Evolutionary conservation across 129 eudicot genomes (phyloP).

Genomic region (Solidago caesia): DNA sequence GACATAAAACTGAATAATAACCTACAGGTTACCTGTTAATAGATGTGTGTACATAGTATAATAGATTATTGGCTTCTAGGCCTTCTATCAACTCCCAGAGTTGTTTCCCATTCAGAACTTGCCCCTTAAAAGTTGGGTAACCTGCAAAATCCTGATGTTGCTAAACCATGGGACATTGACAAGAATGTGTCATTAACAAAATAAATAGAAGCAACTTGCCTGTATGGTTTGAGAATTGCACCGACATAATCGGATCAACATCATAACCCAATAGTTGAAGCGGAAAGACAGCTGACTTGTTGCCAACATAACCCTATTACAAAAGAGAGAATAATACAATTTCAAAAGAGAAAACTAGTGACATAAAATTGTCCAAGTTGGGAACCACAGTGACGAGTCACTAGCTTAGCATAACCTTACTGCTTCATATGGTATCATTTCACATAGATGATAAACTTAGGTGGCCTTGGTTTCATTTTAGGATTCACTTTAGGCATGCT

Average conservation of each 20-base stretch:
- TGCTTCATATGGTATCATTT: not conserved
- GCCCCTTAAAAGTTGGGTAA: slow-evolving; percentile 92
- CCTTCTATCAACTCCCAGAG: slow-evolving; percentile 92
- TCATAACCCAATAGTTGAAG: slow-evolving; percentile 92
- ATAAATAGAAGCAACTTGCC: slow-evolving; percentile 54
- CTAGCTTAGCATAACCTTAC: not conserved
- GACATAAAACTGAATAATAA: slow-evolving; percentile 2
- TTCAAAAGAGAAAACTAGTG: not conserved
- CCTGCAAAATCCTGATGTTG: slow-evolving; percentile 52
- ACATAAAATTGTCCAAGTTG: not conserved
- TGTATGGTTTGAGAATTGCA: slow-evolving; percentile 97
- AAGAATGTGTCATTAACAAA: slow-evolving; percentile 1
- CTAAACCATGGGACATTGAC: not conserved
- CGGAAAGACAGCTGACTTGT: slow-evolving; percentile 95
- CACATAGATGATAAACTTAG: no score
- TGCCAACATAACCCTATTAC: slow-evolving; percentile 91
- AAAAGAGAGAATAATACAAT: not conserved
- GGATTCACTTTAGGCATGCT: no score
- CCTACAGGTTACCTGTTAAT: slow-evolving; percentile 62
- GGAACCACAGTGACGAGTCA: no score
- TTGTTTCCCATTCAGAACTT: slow-evolving; percentile 83
- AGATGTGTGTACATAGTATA: slow-evolving; percentile 91
- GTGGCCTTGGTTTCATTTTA: no score
- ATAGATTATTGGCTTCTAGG: slow-evolving; percentile 75
- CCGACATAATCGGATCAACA: slow-evolving; percentile 94